Base-by-base conservation (phyloP, 257 asterid genomes). In the Solanum virginianum region DNA sequence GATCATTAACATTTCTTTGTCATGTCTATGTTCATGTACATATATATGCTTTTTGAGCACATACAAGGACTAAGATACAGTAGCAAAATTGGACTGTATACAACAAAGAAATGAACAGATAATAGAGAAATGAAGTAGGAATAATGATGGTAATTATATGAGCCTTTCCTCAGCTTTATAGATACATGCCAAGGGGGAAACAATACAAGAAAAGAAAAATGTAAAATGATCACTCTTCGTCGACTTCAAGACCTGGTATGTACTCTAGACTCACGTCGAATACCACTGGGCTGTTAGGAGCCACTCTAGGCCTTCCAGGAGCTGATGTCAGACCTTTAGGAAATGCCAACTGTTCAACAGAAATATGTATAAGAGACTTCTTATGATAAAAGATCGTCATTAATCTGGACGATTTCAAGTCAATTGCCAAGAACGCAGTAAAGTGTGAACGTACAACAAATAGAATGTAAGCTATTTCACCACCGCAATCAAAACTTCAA, bases 221-320 rank as follows among this genome's bases (percentile, higher is more conserved):
- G 85, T 45, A 45, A 68, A 82, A 45, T 18, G 18, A 45, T 84
- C 83, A 88, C 51, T 90, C 93, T 66, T 93, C 97, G 9, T 94
- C 97, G 3, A 87, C 91, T 60, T 95, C 97, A 16, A 95, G 91
- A 79, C 98, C 99, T 5, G 99, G 98, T 80, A 97, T 90, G 93
- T 89, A 97, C 94, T 92, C 96, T 90, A 97, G 89, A 87, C 97
- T 97, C 80, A 95, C 98, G 43, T 95, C 98, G 77, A 97, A 95
- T 32, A 94, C 83, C 51, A 95, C 97, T 2, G 98, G 97, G 89
- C 98, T 97, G 80, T 89, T 92, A 9, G 99, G 89, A 86, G 96
- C 96, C 86, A 97, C 98, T 69, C 98, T 89, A 47, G 99, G 98
- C 97, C 98, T 93, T 80, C 99, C 98, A 4, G 99, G 98, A 59